These are phyloP conservation scores for Tuber brumale DNA, from an alignment of 495 filamentous ascomycete species.

Conservation along the genomic window DNA sequence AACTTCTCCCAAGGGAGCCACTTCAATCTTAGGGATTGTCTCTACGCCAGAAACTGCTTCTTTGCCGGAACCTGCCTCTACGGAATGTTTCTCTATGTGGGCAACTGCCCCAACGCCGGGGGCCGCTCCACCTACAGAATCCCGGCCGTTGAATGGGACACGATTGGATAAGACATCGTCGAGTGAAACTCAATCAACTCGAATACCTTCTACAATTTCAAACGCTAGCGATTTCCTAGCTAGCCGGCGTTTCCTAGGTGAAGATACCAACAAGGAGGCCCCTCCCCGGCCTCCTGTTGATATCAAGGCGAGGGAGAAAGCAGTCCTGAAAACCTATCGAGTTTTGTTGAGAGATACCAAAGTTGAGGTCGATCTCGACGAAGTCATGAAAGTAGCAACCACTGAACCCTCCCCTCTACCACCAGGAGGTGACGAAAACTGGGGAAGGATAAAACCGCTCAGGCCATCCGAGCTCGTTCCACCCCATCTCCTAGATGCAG, in stretches of 20 bases:
- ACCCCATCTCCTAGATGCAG: constrained; percentile 18
- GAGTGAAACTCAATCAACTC: neutral
- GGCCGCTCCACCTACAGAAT: neutral
- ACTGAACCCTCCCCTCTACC: neutral
- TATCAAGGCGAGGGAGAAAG: neutral
- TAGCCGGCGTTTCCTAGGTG: neutral
- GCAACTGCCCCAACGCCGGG: too few species aligned
- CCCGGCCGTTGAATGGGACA: neutral
- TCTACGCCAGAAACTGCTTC: neutral
- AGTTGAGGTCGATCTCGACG: neutral
- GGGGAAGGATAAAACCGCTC: neutral
- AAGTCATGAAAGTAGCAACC: neutral
- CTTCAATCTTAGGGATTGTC: neutral
- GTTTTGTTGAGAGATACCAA: neutral
- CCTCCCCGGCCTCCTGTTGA: neutral
- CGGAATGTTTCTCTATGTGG: too few species aligned
- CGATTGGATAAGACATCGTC: neutral
- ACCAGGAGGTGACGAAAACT: neutral
- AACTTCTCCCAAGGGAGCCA: neutral
- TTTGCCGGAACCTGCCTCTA: neutral
- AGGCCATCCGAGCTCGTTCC: constrained; percentile 17
- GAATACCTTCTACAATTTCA: neutral
- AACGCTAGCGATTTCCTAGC: neutral
- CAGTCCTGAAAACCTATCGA: neutral
- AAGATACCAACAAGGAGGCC: neutral